Evolutionary conservation across 345 rosid genomes (phyloP).

Genomic region (Mercurialis annua): DNA sequence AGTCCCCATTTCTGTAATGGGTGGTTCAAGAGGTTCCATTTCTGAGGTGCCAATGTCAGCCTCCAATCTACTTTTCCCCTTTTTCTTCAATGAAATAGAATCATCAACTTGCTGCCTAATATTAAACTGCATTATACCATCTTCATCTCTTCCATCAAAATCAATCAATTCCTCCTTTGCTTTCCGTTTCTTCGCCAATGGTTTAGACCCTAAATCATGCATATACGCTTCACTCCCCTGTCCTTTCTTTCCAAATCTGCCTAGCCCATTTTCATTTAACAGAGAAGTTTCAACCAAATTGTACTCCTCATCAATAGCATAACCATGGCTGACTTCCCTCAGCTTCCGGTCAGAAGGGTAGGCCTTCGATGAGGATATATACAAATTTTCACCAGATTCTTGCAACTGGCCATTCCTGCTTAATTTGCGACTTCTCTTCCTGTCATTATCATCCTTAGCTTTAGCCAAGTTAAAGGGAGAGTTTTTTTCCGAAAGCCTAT

Average conservation of each 20-base stretch:
- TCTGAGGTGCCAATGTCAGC: constrained; percentile 45
- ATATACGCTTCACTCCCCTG: constrained; percentile 37
- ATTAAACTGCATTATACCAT: constrained; percentile 31
- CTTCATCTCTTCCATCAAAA: constrained; percentile 41
- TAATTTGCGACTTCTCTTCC: constrained; percentile 34
- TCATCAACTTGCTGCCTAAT: constrained; percentile 44
- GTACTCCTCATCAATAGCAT: constrained; percentile 48
- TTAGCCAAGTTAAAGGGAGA: constrained; percentile 29
- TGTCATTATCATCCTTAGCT: constrained; percentile 38
- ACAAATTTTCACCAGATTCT: constrained; percentile 45
- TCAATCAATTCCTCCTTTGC: constrained; percentile 48
- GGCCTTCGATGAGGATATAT: constrained; percentile 39
- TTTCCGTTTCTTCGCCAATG: constrained; percentile 61
- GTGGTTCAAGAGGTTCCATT: constrained; percentile 51
- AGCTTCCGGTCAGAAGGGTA: constrained; percentile 50
- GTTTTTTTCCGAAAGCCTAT: constrained; percentile 41
- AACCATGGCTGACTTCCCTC: constrained; percentile 35
- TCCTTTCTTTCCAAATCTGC: constrained; percentile 51
- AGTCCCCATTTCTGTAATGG: constrained; percentile 39
- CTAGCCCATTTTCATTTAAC: constrained; percentile 34
- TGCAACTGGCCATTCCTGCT: constrained; percentile 49
- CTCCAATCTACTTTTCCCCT: constrained; percentile 65
- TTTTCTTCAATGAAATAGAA: constrained; percentile 50
- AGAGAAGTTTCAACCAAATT: constrained; percentile 39
- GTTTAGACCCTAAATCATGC: constrained; percentile 50